Evolutionary conservation across 371 early-diverging fungal genomes (phyloP).

Genomic region (Rhizopus microsporus): DNA sequence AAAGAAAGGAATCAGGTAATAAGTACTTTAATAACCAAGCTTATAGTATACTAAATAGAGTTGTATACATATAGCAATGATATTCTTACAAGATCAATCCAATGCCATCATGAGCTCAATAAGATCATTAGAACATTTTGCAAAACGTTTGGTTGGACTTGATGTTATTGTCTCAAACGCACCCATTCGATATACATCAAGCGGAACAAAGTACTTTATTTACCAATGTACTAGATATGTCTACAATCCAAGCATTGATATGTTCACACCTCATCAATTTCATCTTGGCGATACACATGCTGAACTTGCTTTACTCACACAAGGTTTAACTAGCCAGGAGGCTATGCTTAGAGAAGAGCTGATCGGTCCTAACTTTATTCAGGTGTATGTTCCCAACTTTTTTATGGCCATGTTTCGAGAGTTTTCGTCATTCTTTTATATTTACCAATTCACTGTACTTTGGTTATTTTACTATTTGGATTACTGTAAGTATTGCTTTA

Average conservation of each 20-base stretch:
- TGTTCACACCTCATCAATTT: slow-evolving; percentile 62
- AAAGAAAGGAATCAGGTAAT: slow-evolving; percentile 50
- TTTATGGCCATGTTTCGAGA: slow-evolving; percentile 59
- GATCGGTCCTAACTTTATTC: slow-evolving; percentile 73
- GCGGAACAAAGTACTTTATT: slow-evolving; percentile 66
- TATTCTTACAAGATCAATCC: slow-evolving; percentile 17
- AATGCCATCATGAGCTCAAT: slow-evolving; percentile 14
- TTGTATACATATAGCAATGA: slow-evolving; percentile 9
- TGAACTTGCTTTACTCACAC: slow-evolving; percentile 40
- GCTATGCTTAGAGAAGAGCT: slow-evolving; percentile 61
- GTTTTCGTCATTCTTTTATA: slow-evolving; percentile 75
- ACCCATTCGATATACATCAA: slow-evolving; percentile 46
- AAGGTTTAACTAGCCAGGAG: slow-evolving; percentile 60
- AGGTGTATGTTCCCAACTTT: slow-evolving; percentile 61
- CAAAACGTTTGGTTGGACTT: slow-evolving; percentile 31
- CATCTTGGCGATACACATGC: slow-evolving; percentile 55
- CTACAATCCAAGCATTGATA: slow-evolving; percentile 17
- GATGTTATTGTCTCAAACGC: slow-evolving; percentile 47
- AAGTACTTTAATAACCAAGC: neutral
- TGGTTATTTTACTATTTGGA: slow-evolving; percentile 76
- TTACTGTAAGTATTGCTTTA: slow-evolving; percentile 43
- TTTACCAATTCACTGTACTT: slow-evolving; percentile 77
- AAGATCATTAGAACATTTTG: slow-evolving; percentile 24
- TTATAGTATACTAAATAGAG: neutral
- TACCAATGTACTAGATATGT: slow-evolving; percentile 78